Base-by-base conservation (phyloP, 208 protist genomes). In the Trichomonas tenax region DNA sequence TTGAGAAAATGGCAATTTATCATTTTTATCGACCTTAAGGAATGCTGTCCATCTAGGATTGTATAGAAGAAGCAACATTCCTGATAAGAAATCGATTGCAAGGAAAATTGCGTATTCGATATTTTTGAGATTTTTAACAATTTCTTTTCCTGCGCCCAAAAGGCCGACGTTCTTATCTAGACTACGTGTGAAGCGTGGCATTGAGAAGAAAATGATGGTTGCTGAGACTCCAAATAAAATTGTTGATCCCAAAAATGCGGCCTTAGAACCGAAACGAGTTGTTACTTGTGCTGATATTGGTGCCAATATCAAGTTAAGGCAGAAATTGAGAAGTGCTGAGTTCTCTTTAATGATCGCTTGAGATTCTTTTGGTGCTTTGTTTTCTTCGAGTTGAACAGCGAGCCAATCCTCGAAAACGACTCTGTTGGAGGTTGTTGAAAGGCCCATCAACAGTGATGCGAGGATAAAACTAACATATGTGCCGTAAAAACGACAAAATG, bases 351-450 rank as follows among this genome's bases (percentile, higher is more conserved):
- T 51, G 15, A 44, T 93, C 1, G 44, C 44, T 93, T 93, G 86
- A n/a, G 86, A 34, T 48, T 51, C 8, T 38, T 93, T 38, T 10
- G 86, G 86, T 2, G 86, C 86, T 36, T 93, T 44, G 15, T 34
- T 34, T 34, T 93, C 31, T 36, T 93, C 40, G 6, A 93, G 44
- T 17, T 44, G 17, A 34, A 38, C 17, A 34, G 44, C 45, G n/a
- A 93, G 86, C 86, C 86, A 93, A 15, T 93, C 86, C n/a, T 93
- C 86, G 46, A 93, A 93, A 51, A 93, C 86, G 34, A 93, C 86
- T 38, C 44, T 34, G 31, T 93, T 93, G 8, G 86, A 93, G 15
- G 86, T 44, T 49, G 86, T 93, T 10, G 86, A 93, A 17, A 93
- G 44, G 15, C 86, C 86, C 86, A 93, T 93, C 1, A 93, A 17